phyloP scores from a whole-genome alignment of 1,284 basidiomycete genomes.

The Trichosporon ovoides region DNA sequence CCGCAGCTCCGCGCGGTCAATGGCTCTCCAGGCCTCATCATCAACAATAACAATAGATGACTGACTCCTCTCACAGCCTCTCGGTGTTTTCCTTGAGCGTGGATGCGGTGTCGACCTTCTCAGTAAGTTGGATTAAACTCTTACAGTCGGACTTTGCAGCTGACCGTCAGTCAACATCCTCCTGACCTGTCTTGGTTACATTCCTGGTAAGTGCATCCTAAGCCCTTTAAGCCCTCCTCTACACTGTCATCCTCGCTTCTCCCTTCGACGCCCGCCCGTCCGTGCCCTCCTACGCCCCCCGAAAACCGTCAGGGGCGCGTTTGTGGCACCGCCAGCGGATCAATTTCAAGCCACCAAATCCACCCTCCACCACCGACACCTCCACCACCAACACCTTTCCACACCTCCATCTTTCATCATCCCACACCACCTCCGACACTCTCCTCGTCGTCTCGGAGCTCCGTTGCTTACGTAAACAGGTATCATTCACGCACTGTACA shows the following conservation, averaged over 20 bases:
- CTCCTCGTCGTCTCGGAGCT: neutral
- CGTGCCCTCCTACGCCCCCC: no score
- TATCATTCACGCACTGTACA: slow-evolving; percentile 44
- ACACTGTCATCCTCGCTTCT: neutral
- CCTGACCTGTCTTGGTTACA: slow-evolving; percentile 42
- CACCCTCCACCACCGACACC: neutral
- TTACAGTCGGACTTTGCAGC: neutral
- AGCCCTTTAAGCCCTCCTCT: no score
- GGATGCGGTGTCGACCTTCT: slow-evolving; percentile 41
- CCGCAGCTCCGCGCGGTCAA: no score
- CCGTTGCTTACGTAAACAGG: neutral
- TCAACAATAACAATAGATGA: neutral
- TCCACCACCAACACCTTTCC: neutral
- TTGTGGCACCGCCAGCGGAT: neutral
- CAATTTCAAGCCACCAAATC: no score
- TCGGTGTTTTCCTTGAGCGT: slow-evolving; percentile 47
- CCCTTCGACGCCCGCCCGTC: neutral
- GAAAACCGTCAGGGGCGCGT: neutral
- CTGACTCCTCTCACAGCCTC: slow-evolving; percentile 24
- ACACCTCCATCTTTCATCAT: no score
- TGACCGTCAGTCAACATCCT: slow-evolving; percentile 32
- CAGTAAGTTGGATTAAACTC: slow-evolving; percentile 2
- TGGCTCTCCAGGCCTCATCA: no score
- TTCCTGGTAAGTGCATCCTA: slow-evolving; percentile 34
- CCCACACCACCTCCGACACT: neutral